Evolutionary conservation across 2,329 filamentous ascomycete genomes (phyloP), one percentile per base, ranked within the genome.

Genomic region (Leptodontidium sp.): DNA sequence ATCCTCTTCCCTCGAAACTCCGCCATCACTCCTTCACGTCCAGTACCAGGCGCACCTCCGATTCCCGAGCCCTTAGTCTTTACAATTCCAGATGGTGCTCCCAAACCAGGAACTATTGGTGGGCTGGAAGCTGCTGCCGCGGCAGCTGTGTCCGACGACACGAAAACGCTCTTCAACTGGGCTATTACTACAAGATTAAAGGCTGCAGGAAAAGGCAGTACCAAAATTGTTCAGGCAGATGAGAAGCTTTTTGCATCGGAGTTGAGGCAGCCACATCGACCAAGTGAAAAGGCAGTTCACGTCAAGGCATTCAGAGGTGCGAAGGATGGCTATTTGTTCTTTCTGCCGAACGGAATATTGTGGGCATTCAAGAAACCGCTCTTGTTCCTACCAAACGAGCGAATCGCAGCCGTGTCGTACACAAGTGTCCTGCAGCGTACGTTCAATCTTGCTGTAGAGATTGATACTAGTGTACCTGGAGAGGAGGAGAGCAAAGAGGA

Each of bases 321-420:
- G 68, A 92, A 91, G 77, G 90, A 92, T 68, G 90, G 89, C 0
- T 91, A 85, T 72, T 81, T 91, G 0, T 91, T 91, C 75, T 91
- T 91, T 76, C 80, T 92, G 17, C 85, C 88, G 40, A 88, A 83
- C 32, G 90, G 90, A 15, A 91, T 92, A 65, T 77, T 92, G 8
- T 92, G 89, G 88, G 89, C 84, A 0, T 92, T 90, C 82, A 91
- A 91, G 79, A 92, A 91, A 78, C 90, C 90, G 0, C 77, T 91
- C 1, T 79, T 90, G 26, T 91, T 91, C 73, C 81, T 91, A 5
- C 87, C 88, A 4, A 83, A 90, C 21, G 84, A 86, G 64, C 83
- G 85, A 14, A 88, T 91, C 62, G 82, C 83, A 0, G 87, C 88
- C 1, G 82, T 91, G n/a, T 90, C 87, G 74, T 91, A 90, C 77